phyloP scores from a whole-genome alignment of 495 filamentous ascomycete species.

The Hypoxylon cercidicola region DNA sequence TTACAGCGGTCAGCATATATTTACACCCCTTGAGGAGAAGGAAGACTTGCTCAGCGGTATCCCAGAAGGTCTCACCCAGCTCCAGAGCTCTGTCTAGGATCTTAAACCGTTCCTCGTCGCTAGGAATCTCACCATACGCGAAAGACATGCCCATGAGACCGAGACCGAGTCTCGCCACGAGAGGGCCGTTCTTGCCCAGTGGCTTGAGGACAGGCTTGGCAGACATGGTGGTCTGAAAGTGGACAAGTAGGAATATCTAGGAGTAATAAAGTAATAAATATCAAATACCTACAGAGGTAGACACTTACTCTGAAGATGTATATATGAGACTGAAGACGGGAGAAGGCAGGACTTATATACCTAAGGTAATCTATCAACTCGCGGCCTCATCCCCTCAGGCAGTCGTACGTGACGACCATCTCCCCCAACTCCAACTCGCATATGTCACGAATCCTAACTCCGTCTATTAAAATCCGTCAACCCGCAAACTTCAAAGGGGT shows the following conservation, averaged over 20 bases:
- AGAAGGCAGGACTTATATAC: neutral
- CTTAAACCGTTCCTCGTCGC: constrained; percentile 60
- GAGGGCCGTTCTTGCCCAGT: constrained; percentile 64
- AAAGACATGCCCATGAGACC: constrained; percentile 62
- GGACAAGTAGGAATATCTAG: neutral
- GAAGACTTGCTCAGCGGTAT: constrained; percentile 53
- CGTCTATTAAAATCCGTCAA: constrained; percentile 1
- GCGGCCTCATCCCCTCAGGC: neutral
- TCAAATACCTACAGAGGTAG: neutral
- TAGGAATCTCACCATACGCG: constrained; percentile 51
- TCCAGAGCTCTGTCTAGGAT: constrained; percentile 65
- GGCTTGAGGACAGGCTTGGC: constrained; percentile 36
- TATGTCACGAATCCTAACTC: too few relatives aligned
- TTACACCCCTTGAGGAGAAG: neutral
- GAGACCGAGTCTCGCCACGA: constrained; percentile 62
- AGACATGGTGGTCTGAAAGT: constrained; percentile 31
- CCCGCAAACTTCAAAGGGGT: neutral
- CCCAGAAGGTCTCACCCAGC: constrained; percentile 68
- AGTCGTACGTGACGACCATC: neutral
- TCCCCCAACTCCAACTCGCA: neutral
- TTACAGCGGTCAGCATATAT: neutral
- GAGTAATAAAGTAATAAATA: neutral
- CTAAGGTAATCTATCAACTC: too few relatives aligned
- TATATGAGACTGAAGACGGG: neutral
- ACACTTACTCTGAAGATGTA: neutral